phyloP scores from a whole-genome alignment of 2,329 filamentous ascomycete genomes.

The Taxawa tesnikishii region DNA sequence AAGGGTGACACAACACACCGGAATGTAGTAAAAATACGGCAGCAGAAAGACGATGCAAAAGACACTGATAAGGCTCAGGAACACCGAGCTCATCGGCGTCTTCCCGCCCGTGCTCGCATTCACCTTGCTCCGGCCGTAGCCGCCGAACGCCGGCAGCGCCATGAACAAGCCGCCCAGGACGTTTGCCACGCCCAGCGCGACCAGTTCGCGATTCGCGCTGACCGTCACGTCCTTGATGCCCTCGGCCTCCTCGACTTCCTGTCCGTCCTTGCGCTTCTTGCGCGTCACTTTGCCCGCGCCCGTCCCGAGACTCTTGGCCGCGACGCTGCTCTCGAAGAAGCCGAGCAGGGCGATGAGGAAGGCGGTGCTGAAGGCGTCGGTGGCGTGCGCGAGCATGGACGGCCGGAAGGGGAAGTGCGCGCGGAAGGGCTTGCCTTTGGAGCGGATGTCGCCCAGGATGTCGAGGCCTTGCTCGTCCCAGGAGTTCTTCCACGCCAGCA shows the following conservation, averaged over 20 bases:
- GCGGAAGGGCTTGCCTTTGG: conserved; percentile 58
- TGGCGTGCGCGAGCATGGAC: conserved; percentile 67
- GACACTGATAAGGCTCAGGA: conserved; percentile 72
- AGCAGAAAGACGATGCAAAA: conserved; percentile 70
- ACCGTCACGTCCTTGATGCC: conserved; percentile 68
- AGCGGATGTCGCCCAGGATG: conserved; percentile 70
- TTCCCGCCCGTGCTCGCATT: conserved; percentile 85
- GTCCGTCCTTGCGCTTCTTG: conserved; percentile 24
- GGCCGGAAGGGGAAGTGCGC: conserved; percentile 79
- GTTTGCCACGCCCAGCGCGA: conserved; percentile 83
- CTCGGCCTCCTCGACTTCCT: conserved; percentile 19
- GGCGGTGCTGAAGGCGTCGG: conserved; percentile 76
- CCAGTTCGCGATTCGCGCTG: conserved; percentile 84
- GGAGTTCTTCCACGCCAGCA: conserved; percentile 61
- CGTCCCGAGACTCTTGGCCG: conserved; percentile 74
- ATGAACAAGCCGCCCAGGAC: conserved; percentile 86
- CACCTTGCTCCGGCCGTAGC: conserved; percentile 91
- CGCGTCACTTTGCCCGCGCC: conserved; percentile 40
- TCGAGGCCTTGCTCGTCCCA: conserved; percentile 76
- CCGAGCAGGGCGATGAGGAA: conserved; percentile 90
- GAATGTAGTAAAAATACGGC: conserved; percentile 88
- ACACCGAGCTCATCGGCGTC: conserved; percentile 85
- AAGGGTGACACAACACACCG: conserved; percentile 47
- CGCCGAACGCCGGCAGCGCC: conserved; percentile 86
- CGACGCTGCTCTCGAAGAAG: conserved; percentile 97